Evolutionary conservation across 768 basidiomycete genomes (phyloP).

Genomic region (Pulveroboletus ravenelii): DNA sequence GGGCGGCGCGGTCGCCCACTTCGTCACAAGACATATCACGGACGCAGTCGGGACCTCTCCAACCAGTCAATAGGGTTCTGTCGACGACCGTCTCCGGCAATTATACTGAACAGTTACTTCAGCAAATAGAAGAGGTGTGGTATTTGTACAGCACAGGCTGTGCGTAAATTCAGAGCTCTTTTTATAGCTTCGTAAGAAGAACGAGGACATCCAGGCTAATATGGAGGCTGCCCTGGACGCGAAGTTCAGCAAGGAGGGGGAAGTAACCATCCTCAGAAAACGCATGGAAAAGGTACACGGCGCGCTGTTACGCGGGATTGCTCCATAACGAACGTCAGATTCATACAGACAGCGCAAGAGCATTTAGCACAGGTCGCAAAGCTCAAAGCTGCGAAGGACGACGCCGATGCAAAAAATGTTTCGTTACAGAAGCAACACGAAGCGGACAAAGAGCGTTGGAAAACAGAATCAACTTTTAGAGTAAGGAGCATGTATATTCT

Average conservation of each 20-base stretch:
- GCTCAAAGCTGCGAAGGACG: constrained; percentile 56
- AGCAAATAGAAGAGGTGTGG: constrained; percentile 47
- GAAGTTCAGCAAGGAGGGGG: constrained; percentile 61
- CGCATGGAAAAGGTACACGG: constrained; percentile 58
- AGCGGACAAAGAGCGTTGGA: constrained; percentile 64
- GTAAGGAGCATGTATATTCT: constrained; percentile 34
- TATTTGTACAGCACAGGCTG: constrained; percentile 4
- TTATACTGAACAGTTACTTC: constrained; percentile 20
- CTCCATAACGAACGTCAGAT: neutral
- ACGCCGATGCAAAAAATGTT: constrained; percentile 51
- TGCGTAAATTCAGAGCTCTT: constrained; percentile 5
- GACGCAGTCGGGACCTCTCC: constrained; percentile 11
- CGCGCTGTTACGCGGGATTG: neutral
- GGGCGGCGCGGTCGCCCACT: constrained; percentile 7
- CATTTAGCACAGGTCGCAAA: constrained; percentile 54
- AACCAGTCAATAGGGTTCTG: constrained; percentile 4
- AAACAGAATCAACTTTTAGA: constrained; percentile 66
- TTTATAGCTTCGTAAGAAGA: constrained; percentile 47
- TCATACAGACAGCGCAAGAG: constrained; percentile 49
- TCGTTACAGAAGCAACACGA: constrained; percentile 59
- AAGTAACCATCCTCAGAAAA: constrained; percentile 62
- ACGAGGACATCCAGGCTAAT: constrained; percentile 41
- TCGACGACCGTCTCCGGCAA: neutral
- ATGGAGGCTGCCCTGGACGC: constrained; percentile 46
- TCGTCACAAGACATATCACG: constrained; percentile 20